phyloP scores from a whole-genome alignment of 1,284 basidiomycete genomes.

The Trametes sp. region DNA sequence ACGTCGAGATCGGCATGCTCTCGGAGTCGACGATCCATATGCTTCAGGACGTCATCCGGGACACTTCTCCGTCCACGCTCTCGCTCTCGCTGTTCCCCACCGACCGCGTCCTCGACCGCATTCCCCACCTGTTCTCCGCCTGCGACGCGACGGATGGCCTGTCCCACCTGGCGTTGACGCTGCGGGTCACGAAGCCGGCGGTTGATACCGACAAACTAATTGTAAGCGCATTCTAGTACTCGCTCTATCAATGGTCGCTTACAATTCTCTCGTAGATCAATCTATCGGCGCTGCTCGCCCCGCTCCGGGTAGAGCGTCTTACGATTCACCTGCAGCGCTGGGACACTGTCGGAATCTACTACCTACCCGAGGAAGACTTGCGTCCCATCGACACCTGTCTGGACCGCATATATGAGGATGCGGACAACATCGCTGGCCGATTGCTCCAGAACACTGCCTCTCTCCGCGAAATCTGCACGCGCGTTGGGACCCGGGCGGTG shows the following conservation, averaged over 20 bases:
- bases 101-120: conserved; percentile 12
- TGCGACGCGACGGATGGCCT: background rate
- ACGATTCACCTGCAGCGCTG: conserved; percentile 9
- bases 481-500: background rate
- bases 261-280: conserved; percentile 2
- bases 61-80: conserved; percentile 17
- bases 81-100: conserved; percentile 17
- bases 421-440: background rate
- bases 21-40: conserved; percentile 23
- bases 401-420: background rate
- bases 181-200: conserved; percentile 12
- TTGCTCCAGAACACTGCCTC: background rate
- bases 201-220: conserved; percentile 17
- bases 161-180: background rate
- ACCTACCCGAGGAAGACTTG: conserved; percentile 5
- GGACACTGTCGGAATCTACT: conserved; percentile 23
- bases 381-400: conserved; percentile 17
- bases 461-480: background rate
- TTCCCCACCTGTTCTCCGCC: conserved; percentile 7
- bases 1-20: conserved; percentile 20
- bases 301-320: conserved; percentile 15
- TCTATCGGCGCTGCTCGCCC: conserved; percentile 13
- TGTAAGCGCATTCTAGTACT: conserved; percentile 10
- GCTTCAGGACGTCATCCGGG: conserved; percentile 15
- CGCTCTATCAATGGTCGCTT: too few relatives aligned